A percentile compares a stretch with the other conserved stretches of the same genome.
Evolutionary conservation across 352 stramenopile genomes (phyloP).

Genomic region (Globisporangium recalcitrans): DNA sequence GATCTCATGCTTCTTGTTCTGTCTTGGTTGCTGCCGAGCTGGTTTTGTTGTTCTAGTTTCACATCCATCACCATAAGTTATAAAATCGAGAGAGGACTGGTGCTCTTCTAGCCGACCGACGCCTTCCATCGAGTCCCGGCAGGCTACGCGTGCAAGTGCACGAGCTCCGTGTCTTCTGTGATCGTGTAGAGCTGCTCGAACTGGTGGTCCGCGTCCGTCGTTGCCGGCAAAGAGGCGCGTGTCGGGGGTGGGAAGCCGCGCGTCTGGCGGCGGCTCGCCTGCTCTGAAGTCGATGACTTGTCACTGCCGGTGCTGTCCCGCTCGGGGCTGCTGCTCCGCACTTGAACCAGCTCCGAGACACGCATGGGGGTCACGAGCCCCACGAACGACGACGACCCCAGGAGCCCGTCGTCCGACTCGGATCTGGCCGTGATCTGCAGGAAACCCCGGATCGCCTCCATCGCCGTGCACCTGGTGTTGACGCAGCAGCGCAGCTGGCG

Average conservation of each 20-base stretch:
- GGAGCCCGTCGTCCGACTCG: constrained; percentile 17
- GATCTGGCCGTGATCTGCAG: constrained; percentile 30
- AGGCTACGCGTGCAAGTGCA: constrained; percentile 18
- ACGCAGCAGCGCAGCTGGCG: constrained; percentile 57
- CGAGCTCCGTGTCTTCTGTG: constrained; percentile 38
- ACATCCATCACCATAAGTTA: constrained; percentile 1
- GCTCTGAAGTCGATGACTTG: neutral
- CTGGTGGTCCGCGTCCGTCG: constrained; percentile 5
- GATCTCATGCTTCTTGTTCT: too few species aligned
- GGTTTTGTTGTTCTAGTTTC: neutral
- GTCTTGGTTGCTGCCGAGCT: too few species aligned
- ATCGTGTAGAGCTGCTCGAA: constrained; percentile 58
- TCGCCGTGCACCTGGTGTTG: constrained; percentile 40
- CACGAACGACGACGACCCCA: neutral
- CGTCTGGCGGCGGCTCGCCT: neutral
- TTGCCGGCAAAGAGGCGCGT: constrained; percentile 21
- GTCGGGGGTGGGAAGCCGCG: constrained; percentile 22
- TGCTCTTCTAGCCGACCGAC: neutral
- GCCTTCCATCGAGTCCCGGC: neutral
- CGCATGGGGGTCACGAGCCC: neutral
- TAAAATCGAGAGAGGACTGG: neutral
- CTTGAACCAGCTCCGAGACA: neutral
- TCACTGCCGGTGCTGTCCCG: neutral
- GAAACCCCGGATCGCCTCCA: constrained; percentile 44
- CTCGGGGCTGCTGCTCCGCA: neutral